Evolutionary conservation across 345 rosid genomes (phyloP), one percentile per base, ranked within the genome.

Genomic region (Tarenaya hassleriana): DNA sequence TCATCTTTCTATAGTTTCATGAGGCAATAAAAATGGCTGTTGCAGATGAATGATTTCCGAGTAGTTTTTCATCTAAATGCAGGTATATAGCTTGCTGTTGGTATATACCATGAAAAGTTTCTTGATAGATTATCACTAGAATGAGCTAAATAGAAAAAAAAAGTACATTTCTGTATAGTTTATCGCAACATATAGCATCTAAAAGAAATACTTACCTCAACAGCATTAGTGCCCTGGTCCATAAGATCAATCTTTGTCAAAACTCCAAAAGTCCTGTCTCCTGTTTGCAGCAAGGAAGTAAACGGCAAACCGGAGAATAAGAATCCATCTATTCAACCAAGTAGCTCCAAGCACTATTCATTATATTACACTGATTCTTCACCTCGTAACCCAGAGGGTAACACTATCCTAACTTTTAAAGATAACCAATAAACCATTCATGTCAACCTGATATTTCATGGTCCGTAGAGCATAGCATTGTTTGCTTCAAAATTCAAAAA

Each of bases 141-240:
- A 2, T 24, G 29, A 24, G 29, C 3, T 24, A n/a, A n/a, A n/a
- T n/a, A n/a, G n/a, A n/a, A n/a, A n/a, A n/a, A n/a, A n/a, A n/a
- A n/a, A n/a, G n/a, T n/a, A n/a, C n/a, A n/a, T 24, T 24, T 24
- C 29, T 24, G 13, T 62, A 20, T 38, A 29, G 44, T 27, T 7
- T 13, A 47, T 35, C 8, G n/a, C 5, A 24, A 24, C 29, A 2
- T 24, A 5, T 29, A 24, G 31, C n/a, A 12, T 35, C 21, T 41
- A 47, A 17, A 57, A 17, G 16, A 35, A 52, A 69, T 47, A 77
- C 98, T 87, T 73, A 91, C 96, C 37, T 87, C 98, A 63, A 81
- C 96, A 33, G 97, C 95, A 77, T 88, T 69, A 32, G 97, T 88
- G 57, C 97, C 97, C 69, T 85, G 68, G 79, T 88, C 97, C 97